Conservation (phyloP, 2,329 filamentous ascomycete genomes). For the Eurotiales sp. region DNA sequence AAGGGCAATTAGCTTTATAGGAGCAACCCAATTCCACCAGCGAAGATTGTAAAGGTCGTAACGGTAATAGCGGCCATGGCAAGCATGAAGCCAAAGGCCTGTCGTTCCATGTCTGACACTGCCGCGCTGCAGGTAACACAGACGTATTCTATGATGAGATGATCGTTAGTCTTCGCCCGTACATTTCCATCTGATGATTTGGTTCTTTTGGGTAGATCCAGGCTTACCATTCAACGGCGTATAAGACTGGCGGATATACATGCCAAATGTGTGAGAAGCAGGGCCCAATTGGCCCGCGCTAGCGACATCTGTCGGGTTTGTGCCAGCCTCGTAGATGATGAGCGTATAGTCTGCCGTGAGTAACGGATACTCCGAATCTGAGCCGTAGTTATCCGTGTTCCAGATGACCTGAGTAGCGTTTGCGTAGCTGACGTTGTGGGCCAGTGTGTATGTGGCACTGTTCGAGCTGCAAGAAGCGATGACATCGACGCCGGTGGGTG, state of each 20-base stretch:
- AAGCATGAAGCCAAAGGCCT: conserved; percentile 54
- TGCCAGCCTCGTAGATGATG: conserved; percentile 57
- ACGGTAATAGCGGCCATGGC: conserved; percentile 56
- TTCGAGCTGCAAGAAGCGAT: conserved; percentile 59
- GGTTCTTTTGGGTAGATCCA: not conserved
- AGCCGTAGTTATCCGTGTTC: conserved; percentile 56
- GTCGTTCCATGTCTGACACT: conserved; percentile 50
- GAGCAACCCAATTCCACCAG: conserved; percentile 38
- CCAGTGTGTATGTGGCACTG: conserved; percentile 58
- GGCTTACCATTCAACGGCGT: conserved; percentile 48
- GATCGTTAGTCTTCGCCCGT: not conserved
- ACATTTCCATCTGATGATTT: not conserved
- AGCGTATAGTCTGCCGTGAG: conserved; percentile 61
- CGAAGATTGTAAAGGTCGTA: conserved; percentile 55
- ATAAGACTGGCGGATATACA: conserved; percentile 57
- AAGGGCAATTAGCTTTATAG: conserved; percentile 6
- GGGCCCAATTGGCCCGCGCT: conserved; percentile 54
- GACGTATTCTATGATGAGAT: conserved; percentile 27
- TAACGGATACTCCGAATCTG: conserved; percentile 48
- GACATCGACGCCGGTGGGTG: conserved; percentile 58
- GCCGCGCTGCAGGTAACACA: conserved; percentile 58
- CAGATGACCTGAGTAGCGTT: conserved; percentile 54
- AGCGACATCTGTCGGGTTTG: conserved; percentile 49
- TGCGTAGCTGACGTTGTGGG: conserved; percentile 54
- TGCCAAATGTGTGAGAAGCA: conserved; percentile 56